A percentile compares a stretch with the other conserved stretches of the same genome.
These are phyloP conservation scores for Ramularia endophylla DNA, from an alignment of 2,329 filamentous ascomycete species.

Conservation along the genomic window DNA sequence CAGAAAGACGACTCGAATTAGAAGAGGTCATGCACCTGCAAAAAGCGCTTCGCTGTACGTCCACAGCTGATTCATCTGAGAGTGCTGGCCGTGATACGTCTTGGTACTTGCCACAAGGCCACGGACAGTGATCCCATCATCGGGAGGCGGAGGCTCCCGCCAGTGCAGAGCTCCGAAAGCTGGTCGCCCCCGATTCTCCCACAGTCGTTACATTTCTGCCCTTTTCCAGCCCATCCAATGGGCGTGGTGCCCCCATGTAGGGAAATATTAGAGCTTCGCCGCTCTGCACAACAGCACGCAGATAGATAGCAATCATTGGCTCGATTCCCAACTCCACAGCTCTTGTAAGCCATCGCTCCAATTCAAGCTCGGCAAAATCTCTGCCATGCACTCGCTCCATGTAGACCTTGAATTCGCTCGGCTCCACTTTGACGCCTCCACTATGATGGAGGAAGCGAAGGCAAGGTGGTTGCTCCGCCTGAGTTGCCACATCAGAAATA, in stretches of 20 bases:
- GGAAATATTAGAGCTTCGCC: conserved; percentile 11
- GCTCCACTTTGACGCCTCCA: conserved; percentile 9
- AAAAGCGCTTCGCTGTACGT: too few relatives aligned
- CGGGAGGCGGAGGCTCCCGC: too few relatives aligned
- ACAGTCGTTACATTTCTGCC: too few relatives aligned
- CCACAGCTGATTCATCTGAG: too few relatives aligned
- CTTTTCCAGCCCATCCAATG: too few relatives aligned
- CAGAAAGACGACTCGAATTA: too few relatives aligned
- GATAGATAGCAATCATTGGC: conserved; percentile 14
- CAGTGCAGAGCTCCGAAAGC: too few relatives aligned
- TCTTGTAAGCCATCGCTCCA: conserved; percentile 13
- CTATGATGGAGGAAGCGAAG: conserved; percentile 13
- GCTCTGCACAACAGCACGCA: conserved; percentile 8
- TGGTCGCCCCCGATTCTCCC: too few relatives aligned
- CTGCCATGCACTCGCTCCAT: conserved; percentile 8
- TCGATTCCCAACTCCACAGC: conserved; percentile 11
- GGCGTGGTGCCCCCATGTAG: conserved; percentile 10
- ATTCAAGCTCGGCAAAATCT: conserved; percentile 10
- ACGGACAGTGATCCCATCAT: too few relatives aligned
- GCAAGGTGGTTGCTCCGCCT: neutral
- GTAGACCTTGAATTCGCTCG: conserved; percentile 7
- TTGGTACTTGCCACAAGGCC: too few relatives aligned
- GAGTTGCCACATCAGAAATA: conserved; percentile 3
- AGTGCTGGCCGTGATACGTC: too few relatives aligned
- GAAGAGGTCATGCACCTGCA: too few relatives aligned